A percentile compares a stretch with the other conserved stretches of the same genome.
phyloP scores from a whole-genome alignment of 148 eudicot genomes.

The Camellia granthamiana region DNA sequence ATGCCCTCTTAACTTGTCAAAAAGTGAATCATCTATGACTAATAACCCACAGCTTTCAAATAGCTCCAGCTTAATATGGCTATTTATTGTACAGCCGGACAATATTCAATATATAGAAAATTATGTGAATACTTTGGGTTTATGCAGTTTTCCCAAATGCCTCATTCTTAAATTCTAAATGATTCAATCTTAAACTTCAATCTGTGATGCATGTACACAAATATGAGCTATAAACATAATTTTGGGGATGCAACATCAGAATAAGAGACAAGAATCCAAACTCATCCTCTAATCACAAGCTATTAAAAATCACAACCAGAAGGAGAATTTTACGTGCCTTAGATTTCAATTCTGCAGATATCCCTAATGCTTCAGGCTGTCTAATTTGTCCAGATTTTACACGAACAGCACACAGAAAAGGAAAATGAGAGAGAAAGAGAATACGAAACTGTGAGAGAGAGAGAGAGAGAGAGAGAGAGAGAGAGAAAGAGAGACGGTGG shows the following conservation, averaged over 20 bases:
- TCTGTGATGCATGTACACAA: not conserved
- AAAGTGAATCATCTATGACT: too few relatives aligned
- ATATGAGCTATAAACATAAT: not conserved
- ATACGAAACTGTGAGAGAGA: too few relatives aligned
- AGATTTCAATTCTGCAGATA: constrained; percentile 84
- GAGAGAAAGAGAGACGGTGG: too few relatives aligned
- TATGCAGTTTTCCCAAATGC: not conserved
- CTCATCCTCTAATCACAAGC: not conserved
- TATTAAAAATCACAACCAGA: not conserved
- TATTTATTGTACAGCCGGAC: not conserved
- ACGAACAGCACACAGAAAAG: constrained; percentile 95
- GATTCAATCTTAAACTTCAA: not conserved
- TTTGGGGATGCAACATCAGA: not conserved
- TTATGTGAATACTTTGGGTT: not conserved
- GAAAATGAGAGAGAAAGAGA: too few relatives aligned
- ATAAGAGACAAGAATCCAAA: not conserved
- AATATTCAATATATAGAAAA: not conserved
- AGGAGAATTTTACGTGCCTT: constrained; percentile 39
- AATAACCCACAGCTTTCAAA: not conserved
- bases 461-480: too few relatives aligned
- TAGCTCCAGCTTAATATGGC: not conserved
- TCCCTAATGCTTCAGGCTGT: constrained; percentile 88
- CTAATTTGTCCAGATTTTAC: constrained; percentile 81
- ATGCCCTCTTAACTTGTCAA: too few relatives aligned
- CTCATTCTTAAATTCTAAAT: too few relatives aligned